Evolutionary conservation across 129 eudicot species (phyloP).

Genomic region (Erigeron canadensis): DNA sequence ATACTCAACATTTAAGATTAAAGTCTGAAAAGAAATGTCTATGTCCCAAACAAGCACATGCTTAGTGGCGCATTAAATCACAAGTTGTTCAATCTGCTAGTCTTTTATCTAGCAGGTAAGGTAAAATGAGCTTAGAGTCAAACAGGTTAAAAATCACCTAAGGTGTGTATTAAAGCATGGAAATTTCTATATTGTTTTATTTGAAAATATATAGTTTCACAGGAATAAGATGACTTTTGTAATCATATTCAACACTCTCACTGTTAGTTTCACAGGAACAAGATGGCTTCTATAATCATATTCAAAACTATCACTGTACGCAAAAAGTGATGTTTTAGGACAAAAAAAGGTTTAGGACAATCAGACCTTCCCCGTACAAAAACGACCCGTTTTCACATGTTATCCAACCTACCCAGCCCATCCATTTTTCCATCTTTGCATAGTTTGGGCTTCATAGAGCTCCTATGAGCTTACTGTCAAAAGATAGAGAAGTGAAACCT

Average conservation of each 20-base stretch:
- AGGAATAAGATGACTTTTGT: neutral
- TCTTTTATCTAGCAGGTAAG: constrained; percentile 4
- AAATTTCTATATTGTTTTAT: neutral
- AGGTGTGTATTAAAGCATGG: neutral
- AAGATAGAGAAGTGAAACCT: constrained; percentile 3
- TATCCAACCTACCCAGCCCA: constrained; percentile 1
- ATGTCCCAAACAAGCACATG: no score
- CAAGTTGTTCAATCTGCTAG: neutral
- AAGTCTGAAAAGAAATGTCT: no score
- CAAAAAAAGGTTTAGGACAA: neutral
- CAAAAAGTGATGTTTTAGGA: neutral
- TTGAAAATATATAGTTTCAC: neutral
- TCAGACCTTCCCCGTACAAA: neutral
- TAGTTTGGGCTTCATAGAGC: constrained; percentile 8
- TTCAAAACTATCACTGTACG: neutral
- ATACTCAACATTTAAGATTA: no score
- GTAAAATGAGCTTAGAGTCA: constrained; percentile 3
- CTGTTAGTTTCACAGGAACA: neutral
- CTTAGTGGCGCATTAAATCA: neutral
- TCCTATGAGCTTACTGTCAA: constrained; percentile 1
- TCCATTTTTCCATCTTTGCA: constrained; percentile 11
- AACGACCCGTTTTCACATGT: neutral
- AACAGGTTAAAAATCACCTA: neutral
- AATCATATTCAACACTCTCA: neutral
- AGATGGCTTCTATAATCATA: neutral